Percentiles rank a stretch among this genome's conserved stretches.
phyloP scores from a whole-genome alignment of 202 grass and related monocot species.

The Sporobolus alterniflorus region DNA sequence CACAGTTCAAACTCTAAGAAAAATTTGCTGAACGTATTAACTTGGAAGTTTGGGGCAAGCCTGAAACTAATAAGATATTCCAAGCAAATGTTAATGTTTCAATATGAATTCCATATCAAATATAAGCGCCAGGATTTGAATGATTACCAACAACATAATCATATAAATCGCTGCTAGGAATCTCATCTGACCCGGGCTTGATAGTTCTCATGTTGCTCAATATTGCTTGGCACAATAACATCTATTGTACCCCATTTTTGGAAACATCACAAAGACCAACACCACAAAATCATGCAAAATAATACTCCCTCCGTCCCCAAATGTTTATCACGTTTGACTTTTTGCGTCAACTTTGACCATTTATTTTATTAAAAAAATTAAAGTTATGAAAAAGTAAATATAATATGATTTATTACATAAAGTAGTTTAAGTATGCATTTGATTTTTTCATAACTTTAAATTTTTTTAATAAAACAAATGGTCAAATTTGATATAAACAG shows the following conservation, averaged over 20 bases:
- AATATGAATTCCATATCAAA: slow-evolving; percentile 60
- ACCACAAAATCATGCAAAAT: slow-evolving; percentile 53
- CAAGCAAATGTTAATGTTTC: slow-evolving; percentile 64
- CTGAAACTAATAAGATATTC: slow-evolving; percentile 86
- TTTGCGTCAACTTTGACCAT: too few relatives aligned
- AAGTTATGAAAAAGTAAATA: too few relatives aligned
- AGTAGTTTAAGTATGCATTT: too few relatives aligned
- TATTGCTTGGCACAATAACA: slow-evolving; percentile 82
- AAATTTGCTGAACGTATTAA: too few relatives aligned
- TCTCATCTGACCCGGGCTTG: slow-evolving; percentile 51
- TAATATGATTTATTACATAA: too few relatives aligned
- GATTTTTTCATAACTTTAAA: too few relatives aligned
- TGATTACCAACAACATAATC: slow-evolving; percentile 66
- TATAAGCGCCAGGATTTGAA: slow-evolving; percentile 67
- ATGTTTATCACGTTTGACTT: too few relatives aligned
- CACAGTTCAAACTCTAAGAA: slow-evolving; percentile 24
- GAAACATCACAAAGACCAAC: slow-evolving; percentile 92
- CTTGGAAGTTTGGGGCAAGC: slow-evolving; percentile 66
- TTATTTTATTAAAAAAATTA: too few relatives aligned
- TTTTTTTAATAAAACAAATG: too few relatives aligned
- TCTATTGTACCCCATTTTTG: slow-evolving; percentile 87
- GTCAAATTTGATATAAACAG: too few relatives aligned
- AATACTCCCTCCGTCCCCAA: too few relatives aligned
- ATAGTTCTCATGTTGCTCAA: slow-evolving; percentile 64
- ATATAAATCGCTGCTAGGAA: slow-evolving; percentile 59